Base-by-base conservation (phyloP, 139 green algal genomes). In the Micractinium sp. region DNA sequence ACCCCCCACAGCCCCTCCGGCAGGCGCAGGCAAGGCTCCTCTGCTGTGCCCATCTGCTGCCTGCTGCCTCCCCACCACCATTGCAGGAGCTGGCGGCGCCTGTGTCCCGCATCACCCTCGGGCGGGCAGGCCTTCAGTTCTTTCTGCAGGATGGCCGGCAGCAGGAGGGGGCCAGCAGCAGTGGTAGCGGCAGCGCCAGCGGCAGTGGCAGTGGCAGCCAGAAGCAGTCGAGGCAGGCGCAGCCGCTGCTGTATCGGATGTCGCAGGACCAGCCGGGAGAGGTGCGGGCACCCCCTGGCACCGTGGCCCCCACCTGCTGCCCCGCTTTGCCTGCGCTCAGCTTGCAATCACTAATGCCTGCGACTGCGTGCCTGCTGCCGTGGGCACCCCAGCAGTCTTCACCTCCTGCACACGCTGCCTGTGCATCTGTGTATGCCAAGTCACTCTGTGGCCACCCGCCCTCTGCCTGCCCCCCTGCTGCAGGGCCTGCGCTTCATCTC, bases 401-500 rank as follows among this genome's bases (percentile, higher is more conserved):
- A 56, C 47, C 9, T 56, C 7, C 47, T 56, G 5, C 9, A 56
- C 47, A 5, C 47, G 47, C 47, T 9, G 7, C 47, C 47, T 56
- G 47, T 56, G 47, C 47, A 56, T 56, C 47, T 9, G 9, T 56
- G 9, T 56, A 56, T 56, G 47, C 47, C 47, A 56, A 56, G 7
- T 56, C 47, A 9, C 47, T 56, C 9, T 56, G 47, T 71, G 63
- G 12, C 63, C 9, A 25, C 63, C 22, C 63, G 63, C 63, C 63
- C 63, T 27, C 63, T 71, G 20, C 63, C 63, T 71, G 7, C 14
- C 22, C 20, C 63, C 83, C 29, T 12, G 19, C 47, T 71, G 33
- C 79, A 91, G 25, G 90, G 89, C 5, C 69, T 93, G 79, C 91
- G 90, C 91, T 97, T 95, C 74, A 90, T 93, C n/a, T 94, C 92